Evolutionary conservation across 352 stramenopile species (phyloP), one percentile per base, ranked within the genome.

Genomic region (Plasmopara muralis): DNA sequence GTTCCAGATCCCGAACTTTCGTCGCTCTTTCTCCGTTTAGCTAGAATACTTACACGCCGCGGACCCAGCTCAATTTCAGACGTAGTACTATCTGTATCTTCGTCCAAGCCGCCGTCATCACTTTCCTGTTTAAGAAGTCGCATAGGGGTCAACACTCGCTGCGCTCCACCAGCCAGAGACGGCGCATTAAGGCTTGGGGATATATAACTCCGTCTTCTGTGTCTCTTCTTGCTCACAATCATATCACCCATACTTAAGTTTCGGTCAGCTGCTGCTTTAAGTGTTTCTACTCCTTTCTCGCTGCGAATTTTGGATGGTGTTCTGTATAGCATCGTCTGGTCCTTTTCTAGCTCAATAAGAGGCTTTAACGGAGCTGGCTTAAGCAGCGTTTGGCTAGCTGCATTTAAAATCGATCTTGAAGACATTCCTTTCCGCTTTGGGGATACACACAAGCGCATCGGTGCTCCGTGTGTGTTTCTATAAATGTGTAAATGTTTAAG

Each of bases 141-240:
- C 9, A 58, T 76, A 3, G 79, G 79, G 20, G 75, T 87, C 51
- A 79, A 40, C 28, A 90, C 63, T 42, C 79, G 66, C 48, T 86
- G 64, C 7, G 79, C 75, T 2, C 77, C 79, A 9, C 79, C 77
- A 20, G 66, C 57, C 4, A 89, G 53, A 25, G 74, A 71, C 30
- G 79, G 62, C 2, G 68, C 44, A 35, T 64, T 70, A 5, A 63
- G 62, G 18, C 57, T 81, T 0, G 79, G 77, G 0, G 80, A 81
- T 35, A 77, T 65, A 31, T 72, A 77, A 50, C 73, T 57, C 14
- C 50, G 43, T 56, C 47, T 81, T 29, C 71, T 67, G 0, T 74
- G 70, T 51, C 68, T 62, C 37, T 77, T 67, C 43, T 67, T 83
- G 13, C 44, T 60, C 2, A 38, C 18, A n/a, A 46, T n/a, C 29